phyloP scores from a whole-genome alignment of 305 asterid genomes.

The Withania somnifera region DNA sequence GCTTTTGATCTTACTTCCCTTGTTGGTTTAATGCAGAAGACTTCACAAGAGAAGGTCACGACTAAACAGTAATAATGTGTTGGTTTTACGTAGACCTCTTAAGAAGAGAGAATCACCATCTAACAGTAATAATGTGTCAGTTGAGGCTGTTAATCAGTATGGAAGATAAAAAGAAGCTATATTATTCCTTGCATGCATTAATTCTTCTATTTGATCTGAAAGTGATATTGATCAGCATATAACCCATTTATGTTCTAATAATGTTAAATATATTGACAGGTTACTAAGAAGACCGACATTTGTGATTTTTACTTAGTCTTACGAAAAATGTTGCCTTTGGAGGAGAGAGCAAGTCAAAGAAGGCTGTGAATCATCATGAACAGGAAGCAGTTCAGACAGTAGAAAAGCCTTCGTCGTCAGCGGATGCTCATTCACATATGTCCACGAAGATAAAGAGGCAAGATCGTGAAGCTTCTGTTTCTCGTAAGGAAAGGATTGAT shows the following conservation, averaged over 20 bases:
- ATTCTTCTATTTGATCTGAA: background rate
- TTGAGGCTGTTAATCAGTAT: background rate
- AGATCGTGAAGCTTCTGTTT: conserved; percentile 20
- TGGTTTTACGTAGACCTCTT: background rate
- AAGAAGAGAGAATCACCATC: background rate
- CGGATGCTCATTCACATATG: conserved; percentile 18
- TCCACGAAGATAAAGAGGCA: conserved; percentile 18
- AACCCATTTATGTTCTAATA: background rate
- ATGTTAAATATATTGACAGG: conserved; percentile 29
- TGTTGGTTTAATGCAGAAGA: background rate
- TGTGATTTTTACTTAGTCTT: conserved; percentile 71
- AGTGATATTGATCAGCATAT: background rate
- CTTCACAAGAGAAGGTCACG: background rate
- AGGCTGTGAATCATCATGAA: conserved; percentile 29
- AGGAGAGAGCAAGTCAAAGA: conserved; percentile 29
- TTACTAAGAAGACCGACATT: conserved; percentile 71
- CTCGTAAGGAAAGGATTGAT: conserved; percentile 25
- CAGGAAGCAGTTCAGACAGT: conserved; percentile 25
- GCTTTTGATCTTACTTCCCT: background rate
- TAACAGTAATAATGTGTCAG: background rate
- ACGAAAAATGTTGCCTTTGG: conserved; percentile 78
- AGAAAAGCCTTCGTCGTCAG: conserved; percentile 20
- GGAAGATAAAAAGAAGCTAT: background rate
- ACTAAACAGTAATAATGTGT: background rate
- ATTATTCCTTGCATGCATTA: background rate